Base-by-base conservation (phyloP, 2,329 filamentous ascomycete species). In the Ophiostoma sp. region DNA sequence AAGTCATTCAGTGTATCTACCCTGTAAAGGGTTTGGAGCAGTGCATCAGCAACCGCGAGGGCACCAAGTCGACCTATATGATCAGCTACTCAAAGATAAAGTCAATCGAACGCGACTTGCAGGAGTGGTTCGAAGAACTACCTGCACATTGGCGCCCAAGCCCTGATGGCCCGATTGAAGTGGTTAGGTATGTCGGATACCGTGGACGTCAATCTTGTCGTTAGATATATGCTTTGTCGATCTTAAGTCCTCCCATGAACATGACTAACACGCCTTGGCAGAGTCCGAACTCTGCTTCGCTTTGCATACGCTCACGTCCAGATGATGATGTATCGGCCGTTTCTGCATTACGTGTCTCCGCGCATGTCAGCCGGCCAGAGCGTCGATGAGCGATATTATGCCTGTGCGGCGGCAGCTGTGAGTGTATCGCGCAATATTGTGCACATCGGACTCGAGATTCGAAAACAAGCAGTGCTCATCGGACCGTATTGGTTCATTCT, bases 401-500 rank as follows among this genome's bases (percentile, higher is more conserved):
- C 90, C 12, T 94, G 90, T 72, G 85, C 85, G 1, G 82, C 85
- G 1, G 84, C 84, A 0, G 85, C 84, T 2, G 83, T 87, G 67
- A 87, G 83, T 69, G 82, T 93, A 12, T 85, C 85, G 9, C 81
- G 83, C 4, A 90, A 94, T 74, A 91, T 95, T 70, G 86, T 95
- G 45, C 90, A 93, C 74, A 92, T 94, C 69, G 89, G 89, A 4
- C 84, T 87, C 36, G 89, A 93, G 41, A 70, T 72, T 4, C 69
- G 69, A n/a, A 71, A 71, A 45, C 70, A 72, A 47, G 68, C 70
- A 1, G 72, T 72, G 40, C 65, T 95, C n/a, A 89, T 89, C 71
- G 92, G 91, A 0, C 89, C 91, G 0, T 93, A 92, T 77, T 95
- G 91, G 91, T 94, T 94, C 75, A 90, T 91, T 72, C 86, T 94